Base-by-base conservation (phyloP, 192 early-diverging fungal species). In the Phlyctochytrium arcticum region DNA sequence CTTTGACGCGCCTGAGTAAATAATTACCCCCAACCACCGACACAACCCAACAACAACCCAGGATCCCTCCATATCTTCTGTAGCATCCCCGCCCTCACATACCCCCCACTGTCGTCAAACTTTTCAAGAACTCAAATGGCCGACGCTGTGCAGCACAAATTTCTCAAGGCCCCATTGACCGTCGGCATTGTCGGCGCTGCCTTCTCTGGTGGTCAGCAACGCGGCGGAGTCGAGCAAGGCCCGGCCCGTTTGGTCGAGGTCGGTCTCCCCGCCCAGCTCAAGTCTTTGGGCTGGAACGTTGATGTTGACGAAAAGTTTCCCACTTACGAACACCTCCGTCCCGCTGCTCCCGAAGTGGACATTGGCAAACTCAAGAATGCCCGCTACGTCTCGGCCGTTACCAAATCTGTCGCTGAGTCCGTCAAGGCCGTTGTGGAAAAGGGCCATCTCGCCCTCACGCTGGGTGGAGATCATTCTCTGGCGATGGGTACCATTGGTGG, bases 381-480 rank as follows among this genome's bases (percentile, higher is more conserved):
- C 27, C 82, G 85, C 30, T 93, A 85, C 61, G 93, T 95, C 51
- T 89, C 90, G 23, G 64, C 76, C 12, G 92, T 94, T 2, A 87
- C 91, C 6, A 68, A 89, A 33, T 70, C 72, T 6, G 85, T 94
- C 6, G 65, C 85, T 10, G 60, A 83, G 24, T 74, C 83, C 34
- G 89, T 98, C 21, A 70, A 81, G 50, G 75, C 66, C 15, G 80
- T 83, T 36, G 84, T 86, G 65, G 73, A 65, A 58, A 63, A 81
- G 59, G 87, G 90, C 3, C 77, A 90, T n/a, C 60, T 98, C 24
- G 93, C 90, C 9, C 64, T 98, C 35, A 98, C 93, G 17, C 76
- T 98, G 34, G 95, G 95, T 57, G 95, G 93, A 33, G 95, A 98
- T 78, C 95, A 98, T 68, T 94, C 93, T 19, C 81, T 98, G 36